These are phyloP conservation scores for Aurantiochytrium sp. DNA, from an alignment of 108 stramenopile species.

Conservation along the genomic window DNA sequence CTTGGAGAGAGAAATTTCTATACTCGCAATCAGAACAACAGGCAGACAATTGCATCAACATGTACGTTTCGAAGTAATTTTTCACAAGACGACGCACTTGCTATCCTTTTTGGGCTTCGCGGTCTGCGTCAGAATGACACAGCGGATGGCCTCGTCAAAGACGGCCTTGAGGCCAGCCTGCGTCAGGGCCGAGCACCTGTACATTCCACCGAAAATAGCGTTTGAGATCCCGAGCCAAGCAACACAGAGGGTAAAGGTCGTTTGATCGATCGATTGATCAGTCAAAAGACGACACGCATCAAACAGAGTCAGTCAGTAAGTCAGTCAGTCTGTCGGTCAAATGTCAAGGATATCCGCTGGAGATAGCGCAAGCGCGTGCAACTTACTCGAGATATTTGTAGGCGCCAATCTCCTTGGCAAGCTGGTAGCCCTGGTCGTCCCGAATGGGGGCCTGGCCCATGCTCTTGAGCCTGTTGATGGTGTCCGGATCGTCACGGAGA, in stretches of 20 bases:
- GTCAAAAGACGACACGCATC: too few relatives aligned
- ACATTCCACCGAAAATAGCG: not conserved
- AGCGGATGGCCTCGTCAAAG: conserved; percentile 40
- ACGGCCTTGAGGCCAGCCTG: conserved; percentile 59
- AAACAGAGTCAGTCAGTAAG: too few relatives aligned
- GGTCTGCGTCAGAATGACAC: conserved; percentile 17
- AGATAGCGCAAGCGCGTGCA: not conserved
- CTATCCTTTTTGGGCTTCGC: conserved; percentile 20
- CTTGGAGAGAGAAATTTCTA: not conserved
- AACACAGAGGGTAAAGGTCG: too few relatives aligned
- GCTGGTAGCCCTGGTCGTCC: conserved; percentile 37
- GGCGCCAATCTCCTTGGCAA: conserved; percentile 48
- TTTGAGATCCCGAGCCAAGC: too few relatives aligned
- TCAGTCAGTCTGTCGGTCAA: too few relatives aligned
- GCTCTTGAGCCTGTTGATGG: conserved; percentile 27
- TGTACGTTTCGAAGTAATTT: not conserved
- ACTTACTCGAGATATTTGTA: conserved; percentile 47
- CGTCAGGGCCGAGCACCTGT: conserved; percentile 49
- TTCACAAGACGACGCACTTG: conserved; percentile 10
- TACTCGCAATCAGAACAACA: too few relatives aligned
- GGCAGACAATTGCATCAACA: not conserved
- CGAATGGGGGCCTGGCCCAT: conserved; percentile 33
- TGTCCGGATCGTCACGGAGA: conserved; percentile 37
- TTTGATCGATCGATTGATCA: too few relatives aligned
- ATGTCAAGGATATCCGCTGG: too few relatives aligned